Evolutionary conservation across 2,329 filamentous ascomycete species (phyloP).

Genomic region (Colletotrichum higginsianum): DNA sequence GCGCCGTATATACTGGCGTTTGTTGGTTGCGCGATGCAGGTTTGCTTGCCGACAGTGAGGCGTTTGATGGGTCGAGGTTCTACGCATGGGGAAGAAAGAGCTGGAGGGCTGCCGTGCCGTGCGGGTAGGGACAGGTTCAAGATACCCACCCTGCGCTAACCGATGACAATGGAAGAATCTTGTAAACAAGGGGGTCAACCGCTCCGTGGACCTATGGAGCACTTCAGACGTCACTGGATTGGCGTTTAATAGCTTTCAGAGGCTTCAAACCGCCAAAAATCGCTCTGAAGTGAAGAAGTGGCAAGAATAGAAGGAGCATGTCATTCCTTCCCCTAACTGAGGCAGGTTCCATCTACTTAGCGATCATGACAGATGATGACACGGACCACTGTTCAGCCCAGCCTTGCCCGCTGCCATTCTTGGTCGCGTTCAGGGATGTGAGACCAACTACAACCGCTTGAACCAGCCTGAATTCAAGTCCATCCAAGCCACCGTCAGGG

Average conservation of each 20-base stretch:
- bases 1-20: slow-evolving; percentile 28
- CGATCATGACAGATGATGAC: slow-evolving; percentile 10
- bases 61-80: slow-evolving; percentile 41
- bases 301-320: background rate
- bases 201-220: too few relatives aligned
- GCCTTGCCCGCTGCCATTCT: slow-evolving; percentile 22
- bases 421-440: slow-evolving; percentile 13
- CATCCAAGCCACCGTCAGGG: background rate
- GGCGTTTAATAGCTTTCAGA: accelerated
- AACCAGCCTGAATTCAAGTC: slow-evolving; percentile 4
- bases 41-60: slow-evolving; percentile 37
- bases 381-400: slow-evolving; percentile 21
- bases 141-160: slow-evolving; percentile 1
- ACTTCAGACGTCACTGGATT: accelerated
- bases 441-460: background rate
- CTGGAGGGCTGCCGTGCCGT: slow-evolving; percentile 28
- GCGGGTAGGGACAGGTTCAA: background rate
- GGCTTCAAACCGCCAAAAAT: background rate
- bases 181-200: background rate
- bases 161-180: background rate
- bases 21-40: slow-evolving; percentile 33
- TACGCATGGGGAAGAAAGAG: slow-evolving; percentile 40
- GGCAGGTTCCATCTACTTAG: slow-evolving; percentile 1
- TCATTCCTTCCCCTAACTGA: slow-evolving; percentile 3
- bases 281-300: background rate